Conservation (phyloP, 192 early-diverging fungal genomes). For the Linnemannia zychae region DNA sequence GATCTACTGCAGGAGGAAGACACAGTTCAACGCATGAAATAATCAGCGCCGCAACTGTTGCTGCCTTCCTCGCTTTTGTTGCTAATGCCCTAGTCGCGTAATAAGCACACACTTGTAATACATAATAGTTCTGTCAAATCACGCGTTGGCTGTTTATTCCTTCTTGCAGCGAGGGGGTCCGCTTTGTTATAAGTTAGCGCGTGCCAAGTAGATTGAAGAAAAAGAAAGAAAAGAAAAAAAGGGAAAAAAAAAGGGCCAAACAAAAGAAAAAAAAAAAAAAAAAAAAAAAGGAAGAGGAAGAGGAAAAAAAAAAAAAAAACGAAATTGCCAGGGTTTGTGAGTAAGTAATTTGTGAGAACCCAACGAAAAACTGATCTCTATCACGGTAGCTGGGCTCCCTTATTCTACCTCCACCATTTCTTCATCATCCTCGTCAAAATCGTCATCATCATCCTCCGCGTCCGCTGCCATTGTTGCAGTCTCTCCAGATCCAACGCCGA, state of each 20-base stretch:
- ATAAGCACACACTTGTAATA: too few species aligned
- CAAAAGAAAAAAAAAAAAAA: conserved; percentile 7
- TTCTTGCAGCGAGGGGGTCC: too few species aligned
- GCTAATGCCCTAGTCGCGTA: too few species aligned
- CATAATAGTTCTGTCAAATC: too few species aligned
- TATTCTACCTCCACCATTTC: conserved; percentile 30
- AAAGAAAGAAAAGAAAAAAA: not conserved
- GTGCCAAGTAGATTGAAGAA: not conserved
- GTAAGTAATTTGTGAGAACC: not conserved
- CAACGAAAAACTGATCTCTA: not conserved
- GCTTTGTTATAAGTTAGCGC: not conserved
- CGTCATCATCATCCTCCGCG: conserved; percentile 62
- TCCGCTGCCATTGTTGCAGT: conserved; percentile 25
- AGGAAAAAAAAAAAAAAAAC: not conserved
- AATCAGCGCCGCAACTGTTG: too few species aligned
- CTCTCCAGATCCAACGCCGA: conserved; percentile 43
- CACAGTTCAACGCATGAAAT: too few species aligned
- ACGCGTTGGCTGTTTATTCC: too few species aligned
- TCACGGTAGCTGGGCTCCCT: not conserved
- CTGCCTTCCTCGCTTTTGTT: too few species aligned
- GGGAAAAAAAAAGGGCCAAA: conserved; percentile 10
- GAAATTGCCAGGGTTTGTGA: not conserved
- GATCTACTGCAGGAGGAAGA: too few species aligned
- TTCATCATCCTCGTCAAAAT: conserved; percentile 52
- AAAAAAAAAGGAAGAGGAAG: too few species aligned